Evolutionary conservation across 768 basidiomycete species (phyloP).

Genomic region (Calocybe gangraenosa): DNA sequence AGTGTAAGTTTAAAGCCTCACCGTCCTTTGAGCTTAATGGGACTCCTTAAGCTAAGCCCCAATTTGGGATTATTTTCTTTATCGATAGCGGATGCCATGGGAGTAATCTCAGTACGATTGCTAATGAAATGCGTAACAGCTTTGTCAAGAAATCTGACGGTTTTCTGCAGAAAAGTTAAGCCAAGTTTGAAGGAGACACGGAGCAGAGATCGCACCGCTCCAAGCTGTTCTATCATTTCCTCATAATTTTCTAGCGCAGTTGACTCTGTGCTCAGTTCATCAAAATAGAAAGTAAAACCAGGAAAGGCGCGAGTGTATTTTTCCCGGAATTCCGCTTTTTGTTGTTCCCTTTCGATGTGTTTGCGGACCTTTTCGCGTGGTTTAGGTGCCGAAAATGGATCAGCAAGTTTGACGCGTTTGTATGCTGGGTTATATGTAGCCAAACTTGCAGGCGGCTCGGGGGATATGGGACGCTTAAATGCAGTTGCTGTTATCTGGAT

Average conservation of each 20-base stretch:
- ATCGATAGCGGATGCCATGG: constrained; percentile 37
- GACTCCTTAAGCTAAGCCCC: constrained; percentile 49
- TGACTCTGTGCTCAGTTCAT: constrained; percentile 48
- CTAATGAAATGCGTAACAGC: constrained; percentile 88
- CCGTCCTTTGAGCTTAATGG: constrained; percentile 59
- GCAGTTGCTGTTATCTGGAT: constrained; percentile 27
- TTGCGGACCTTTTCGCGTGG: constrained; percentile 39
- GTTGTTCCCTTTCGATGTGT: constrained; percentile 47
- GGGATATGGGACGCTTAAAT: constrained; percentile 47
- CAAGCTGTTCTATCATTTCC: constrained; percentile 58
- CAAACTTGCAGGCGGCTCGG: constrained; percentile 37
- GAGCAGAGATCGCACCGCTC: constrained; percentile 58
- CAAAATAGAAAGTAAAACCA: constrained; percentile 81
- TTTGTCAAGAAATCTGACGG: constrained; percentile 86
- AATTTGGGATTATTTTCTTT: constrained; percentile 62
- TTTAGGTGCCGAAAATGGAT: constrained; percentile 13
- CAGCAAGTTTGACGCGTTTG: constrained; percentile 43
- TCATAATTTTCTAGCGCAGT: constrained; percentile 41
- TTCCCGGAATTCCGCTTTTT: constrained; percentile 67
- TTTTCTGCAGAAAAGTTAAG: constrained; percentile 41
- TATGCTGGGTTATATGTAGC: constrained; percentile 12
- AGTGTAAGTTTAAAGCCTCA: constrained; percentile 25
- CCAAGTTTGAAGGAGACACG: background rate
- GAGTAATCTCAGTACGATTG: constrained; percentile 35
- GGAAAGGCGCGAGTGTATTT: constrained; percentile 90